These are phyloP conservation scores for Fusarium phyllophilum DNA, from an alignment of 2,329 filamentous ascomycete genomes.

Conservation along the genomic window DNA sequence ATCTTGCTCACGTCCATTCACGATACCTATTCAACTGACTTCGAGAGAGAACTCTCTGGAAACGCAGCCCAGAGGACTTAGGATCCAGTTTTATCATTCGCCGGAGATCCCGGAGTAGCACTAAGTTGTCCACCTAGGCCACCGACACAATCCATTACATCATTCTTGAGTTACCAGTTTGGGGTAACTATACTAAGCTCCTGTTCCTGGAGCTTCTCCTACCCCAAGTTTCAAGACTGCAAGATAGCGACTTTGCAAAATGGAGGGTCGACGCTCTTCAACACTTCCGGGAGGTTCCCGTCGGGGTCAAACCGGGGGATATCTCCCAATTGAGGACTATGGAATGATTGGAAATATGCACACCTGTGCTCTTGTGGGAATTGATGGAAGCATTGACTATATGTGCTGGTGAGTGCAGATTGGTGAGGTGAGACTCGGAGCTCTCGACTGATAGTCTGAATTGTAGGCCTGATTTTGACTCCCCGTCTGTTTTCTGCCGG, in stretches of 20 bases:
- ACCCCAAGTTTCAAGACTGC: not conserved
- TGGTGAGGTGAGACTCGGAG: not conserved
- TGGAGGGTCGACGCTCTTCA: conserved; percentile 49
- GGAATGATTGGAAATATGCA: conserved; percentile 85
- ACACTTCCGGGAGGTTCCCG: conserved; percentile 48
- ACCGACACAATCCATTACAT: conserved; percentile 38
- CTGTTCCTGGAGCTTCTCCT: not conserved
- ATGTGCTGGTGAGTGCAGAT: conserved; percentile 73
- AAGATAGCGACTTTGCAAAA: conserved; percentile 21
- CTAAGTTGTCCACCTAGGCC: conserved; percentile 1
- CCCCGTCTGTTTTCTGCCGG: conserved; percentile 78
- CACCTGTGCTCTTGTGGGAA: conserved; percentile 79
- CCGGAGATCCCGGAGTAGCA: conserved; percentile 6
- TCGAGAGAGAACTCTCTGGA: not conserved
- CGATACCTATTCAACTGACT: not conserved
- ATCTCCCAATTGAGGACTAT: conserved; percentile 77
- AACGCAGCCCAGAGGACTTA: not conserved
- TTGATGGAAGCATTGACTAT: conserved; percentile 78
- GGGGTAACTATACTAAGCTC: not conserved
- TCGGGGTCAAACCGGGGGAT: conserved; percentile 55
- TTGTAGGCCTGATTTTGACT: conserved; percentile 79
- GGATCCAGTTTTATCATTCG: conserved; percentile 9
- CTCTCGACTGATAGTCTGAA: not conserved
- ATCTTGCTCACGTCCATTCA: conserved; percentile 1
- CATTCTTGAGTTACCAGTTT: conserved; percentile 23